Evolutionary conservation across 2,329 filamentous ascomycete species (phyloP).

Genomic region (Fusarium sulawesiense): DNA sequence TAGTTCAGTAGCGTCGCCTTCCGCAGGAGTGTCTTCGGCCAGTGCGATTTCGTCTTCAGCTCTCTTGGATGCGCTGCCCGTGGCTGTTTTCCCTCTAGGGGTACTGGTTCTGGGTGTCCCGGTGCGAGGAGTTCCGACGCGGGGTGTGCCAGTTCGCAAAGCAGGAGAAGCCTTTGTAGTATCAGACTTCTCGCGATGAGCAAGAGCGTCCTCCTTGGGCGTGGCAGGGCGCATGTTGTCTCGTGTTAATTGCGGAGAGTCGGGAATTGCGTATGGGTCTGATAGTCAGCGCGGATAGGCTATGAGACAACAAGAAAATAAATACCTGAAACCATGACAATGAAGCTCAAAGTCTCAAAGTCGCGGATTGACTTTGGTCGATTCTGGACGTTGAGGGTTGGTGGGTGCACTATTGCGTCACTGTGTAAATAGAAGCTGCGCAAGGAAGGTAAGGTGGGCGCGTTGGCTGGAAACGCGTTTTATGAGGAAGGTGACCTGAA

Average conservation of each 20-base stretch:
- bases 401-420: slow-evolving; percentile 38
- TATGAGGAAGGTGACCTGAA: neutral
- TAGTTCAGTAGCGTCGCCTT: neutral
- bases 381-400: slow-evolving; percentile 1
- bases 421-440: slow-evolving; percentile 31
- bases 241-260: slow-evolving; percentile 24
- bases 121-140: slow-evolving; percentile 16
- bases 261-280: slow-evolving; percentile 45
- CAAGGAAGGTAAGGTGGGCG: slow-evolving; percentile 34
- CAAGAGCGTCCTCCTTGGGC: slow-evolving; percentile 29
- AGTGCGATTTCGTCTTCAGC: neutral
- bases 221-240: slow-evolving; percentile 22
- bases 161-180: slow-evolving; percentile 23
- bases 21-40: neutral
- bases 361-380: slow-evolving; percentile 24
- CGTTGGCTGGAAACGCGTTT: slow-evolving; percentile 38
- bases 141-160: slow-evolving; percentile 17
- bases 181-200: slow-evolving; percentile 28
- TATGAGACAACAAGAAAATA: neutral
- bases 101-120: slow-evolving; percentile 20
- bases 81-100: neutral
- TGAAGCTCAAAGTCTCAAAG: neutral
- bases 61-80: neutral
- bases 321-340: slow-evolving; percentile 34
- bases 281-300: slow-evolving; percentile 12